phyloP scores from a whole-genome alignment of 225 moss, liverwort and hornwort species.

The Straminergon stramineum region DNA sequence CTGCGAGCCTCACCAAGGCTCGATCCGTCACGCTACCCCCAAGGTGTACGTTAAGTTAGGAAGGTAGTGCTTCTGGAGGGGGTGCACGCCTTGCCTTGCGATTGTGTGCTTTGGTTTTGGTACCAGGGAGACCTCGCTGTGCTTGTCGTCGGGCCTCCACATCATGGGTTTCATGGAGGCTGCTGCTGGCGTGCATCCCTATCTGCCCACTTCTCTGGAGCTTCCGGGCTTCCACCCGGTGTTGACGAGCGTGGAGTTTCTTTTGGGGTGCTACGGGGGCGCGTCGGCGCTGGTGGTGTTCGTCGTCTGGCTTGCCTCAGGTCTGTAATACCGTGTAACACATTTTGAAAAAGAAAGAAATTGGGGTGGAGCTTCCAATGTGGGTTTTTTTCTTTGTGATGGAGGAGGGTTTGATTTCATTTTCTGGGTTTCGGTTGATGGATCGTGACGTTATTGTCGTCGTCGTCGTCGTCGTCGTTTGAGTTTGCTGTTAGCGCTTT shows the following conservation, averaged over 20 bases:
- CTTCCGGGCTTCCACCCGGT: slow-evolving; percentile 67
- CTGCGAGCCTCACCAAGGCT: background rate
- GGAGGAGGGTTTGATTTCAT: too few relatives aligned
- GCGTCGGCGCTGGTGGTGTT: slow-evolving; percentile 33
- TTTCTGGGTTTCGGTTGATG: background rate
- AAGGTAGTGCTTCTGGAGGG: background rate
- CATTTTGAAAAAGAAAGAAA: background rate
- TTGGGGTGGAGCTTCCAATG: background rate
- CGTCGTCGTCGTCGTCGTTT: background rate
- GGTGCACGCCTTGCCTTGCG: background rate
- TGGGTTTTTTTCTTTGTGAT: background rate
- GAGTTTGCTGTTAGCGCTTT: background rate
- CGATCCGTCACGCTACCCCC: background rate
- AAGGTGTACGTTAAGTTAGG: too few relatives aligned
- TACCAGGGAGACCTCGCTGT: background rate
- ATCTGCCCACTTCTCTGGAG: slow-evolving; percentile 54
- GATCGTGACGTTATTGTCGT: background rate
- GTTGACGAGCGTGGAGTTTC: slow-evolving; percentile 35
- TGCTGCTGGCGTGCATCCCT: slow-evolving; percentile 31
- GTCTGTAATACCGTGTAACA: background rate
- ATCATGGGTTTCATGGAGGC: background rate
- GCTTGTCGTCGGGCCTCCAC: background rate
- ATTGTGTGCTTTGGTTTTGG: background rate
- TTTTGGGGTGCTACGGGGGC: slow-evolving; percentile 41
- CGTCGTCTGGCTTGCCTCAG: slow-evolving; percentile 52